Percentiles rank a stretch among this genome's conserved stretches.
These are phyloP conservation scores for Monosporozyma servazzii DNA, from an alignment of 805 yeast genomes.

Conservation along the genomic window DNA sequence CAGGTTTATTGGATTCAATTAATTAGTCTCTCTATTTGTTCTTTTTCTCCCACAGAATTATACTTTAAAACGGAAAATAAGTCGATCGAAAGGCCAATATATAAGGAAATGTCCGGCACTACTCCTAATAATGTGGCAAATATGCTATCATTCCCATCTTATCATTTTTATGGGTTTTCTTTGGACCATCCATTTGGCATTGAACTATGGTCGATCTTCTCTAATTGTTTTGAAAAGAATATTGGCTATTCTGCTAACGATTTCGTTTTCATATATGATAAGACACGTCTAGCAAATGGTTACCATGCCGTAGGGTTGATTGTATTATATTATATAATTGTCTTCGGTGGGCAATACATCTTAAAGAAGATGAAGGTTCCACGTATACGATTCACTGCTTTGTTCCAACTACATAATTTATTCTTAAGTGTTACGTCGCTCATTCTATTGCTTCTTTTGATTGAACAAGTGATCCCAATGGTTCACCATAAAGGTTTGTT, in stretches of 20 bases:
- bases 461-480: slow-evolving; percentile 67
- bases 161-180: slow-evolving; percentile 37
- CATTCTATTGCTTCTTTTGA: slow-evolving; percentile 46
- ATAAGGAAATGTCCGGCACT: neutral
- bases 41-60: neutral
- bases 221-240: slow-evolving; percentile 36
- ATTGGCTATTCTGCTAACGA: slow-evolving; percentile 52
- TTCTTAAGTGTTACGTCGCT: slow-evolving; percentile 52
- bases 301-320: slow-evolving; percentile 50
- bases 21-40: neutral
- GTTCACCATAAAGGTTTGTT: slow-evolving; percentile 54
- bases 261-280: slow-evolving; percentile 47
- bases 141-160: neutral
- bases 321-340: slow-evolving; percentile 47
- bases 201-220: slow-evolving; percentile 54
- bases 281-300: slow-evolving; percentile 56
- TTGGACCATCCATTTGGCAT: slow-evolving; percentile 73
- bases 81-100: neutral
- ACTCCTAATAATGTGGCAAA: neutral
- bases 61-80: neutral
- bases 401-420: slow-evolving; percentile 66
- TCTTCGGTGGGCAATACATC: slow-evolving; percentile 56
- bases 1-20: neutral
- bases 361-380: slow-evolving; percentile 41
- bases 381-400: slow-evolving; percentile 41